Evolutionary conservation across 305 asterid genomes (phyloP).

Genomic region (Solanum hybrid): DNA sequence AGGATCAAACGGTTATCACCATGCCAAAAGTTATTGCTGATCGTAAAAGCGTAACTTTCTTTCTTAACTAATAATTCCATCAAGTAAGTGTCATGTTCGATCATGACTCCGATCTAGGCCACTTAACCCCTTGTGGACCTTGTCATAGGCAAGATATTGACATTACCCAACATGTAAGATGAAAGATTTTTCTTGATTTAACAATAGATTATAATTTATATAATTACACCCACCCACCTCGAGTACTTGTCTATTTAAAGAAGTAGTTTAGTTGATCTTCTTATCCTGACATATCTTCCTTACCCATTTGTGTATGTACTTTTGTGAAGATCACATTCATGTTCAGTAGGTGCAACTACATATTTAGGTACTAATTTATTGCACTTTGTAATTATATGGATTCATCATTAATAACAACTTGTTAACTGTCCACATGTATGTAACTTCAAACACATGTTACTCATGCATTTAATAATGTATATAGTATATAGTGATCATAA

Average conservation of each 20-base stretch:
- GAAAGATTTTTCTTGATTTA: background rate
- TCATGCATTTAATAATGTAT: background rate
- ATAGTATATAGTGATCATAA: background rate
- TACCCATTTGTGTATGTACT: background rate
- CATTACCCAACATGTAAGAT: background rate
- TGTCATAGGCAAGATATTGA: background rate
- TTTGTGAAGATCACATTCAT: background rate
- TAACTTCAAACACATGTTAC: background rate
- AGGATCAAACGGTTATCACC: too few relatives aligned
- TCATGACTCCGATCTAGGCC: background rate
- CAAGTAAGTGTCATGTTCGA: background rate
- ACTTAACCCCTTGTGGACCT: background rate
- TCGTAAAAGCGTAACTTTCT: background rate
- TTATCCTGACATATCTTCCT: background rate
- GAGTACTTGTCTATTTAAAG: background rate
- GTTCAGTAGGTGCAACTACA: background rate
- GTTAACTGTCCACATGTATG: background rate
- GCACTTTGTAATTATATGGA: background rate
- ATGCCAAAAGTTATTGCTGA: background rate
- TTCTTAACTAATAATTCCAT: background rate
- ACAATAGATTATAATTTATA: background rate
- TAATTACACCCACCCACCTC: background rate
- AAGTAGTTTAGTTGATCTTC: background rate
- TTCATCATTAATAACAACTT: background rate
- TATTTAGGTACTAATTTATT: background rate